These are phyloP conservation scores for Aspergillus campestris DNA, from an alignment of 495 filamentous ascomycete species.

Conservation along the genomic window DNA sequence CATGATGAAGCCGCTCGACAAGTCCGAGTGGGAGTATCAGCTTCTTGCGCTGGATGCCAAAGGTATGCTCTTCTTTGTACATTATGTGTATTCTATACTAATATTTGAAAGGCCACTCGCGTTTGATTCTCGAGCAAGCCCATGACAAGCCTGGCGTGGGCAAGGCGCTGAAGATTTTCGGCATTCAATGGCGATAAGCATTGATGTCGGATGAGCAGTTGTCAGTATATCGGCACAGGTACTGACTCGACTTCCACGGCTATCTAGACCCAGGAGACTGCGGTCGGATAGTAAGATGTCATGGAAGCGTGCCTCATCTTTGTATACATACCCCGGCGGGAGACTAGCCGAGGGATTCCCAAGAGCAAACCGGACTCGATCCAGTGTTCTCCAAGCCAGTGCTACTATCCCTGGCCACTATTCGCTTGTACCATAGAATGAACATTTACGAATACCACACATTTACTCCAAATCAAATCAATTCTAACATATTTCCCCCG, in stretches of 20 bases:
- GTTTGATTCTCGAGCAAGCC: conserved; percentile 41
- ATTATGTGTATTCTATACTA: background rate
- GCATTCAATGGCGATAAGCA: conserved; percentile 43
- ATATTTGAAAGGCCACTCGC: conserved; percentile 27
- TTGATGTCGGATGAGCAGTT: too few relatives aligned
- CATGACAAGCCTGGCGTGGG: conserved; percentile 30
- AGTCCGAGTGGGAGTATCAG: conserved; percentile 67
- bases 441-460: conserved; percentile 15
- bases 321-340: too few relatives aligned
- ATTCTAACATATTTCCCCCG: too few relatives aligned
- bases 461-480: conserved; percentile 12
- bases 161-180: conserved; percentile 39
- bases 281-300: too few relatives aligned
- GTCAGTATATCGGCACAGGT: background rate
- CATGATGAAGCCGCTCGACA: conserved; percentile 56
- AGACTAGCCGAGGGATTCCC: too few relatives aligned
- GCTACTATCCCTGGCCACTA: too few relatives aligned
- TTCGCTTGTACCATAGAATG: conserved; percentile 2
- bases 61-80: conserved; percentile 25
- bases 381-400: too few relatives aligned
- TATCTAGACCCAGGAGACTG: too few relatives aligned
- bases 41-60: conserved; percentile 74
- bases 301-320: too few relatives aligned
- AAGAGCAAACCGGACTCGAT: too few relatives aligned
- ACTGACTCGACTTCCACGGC: too few relatives aligned